These are phyloP conservation scores for Backusella tarrabulga DNA, from an alignment of 192 early-diverging fungal genomes.

Conservation along the genomic window DNA sequence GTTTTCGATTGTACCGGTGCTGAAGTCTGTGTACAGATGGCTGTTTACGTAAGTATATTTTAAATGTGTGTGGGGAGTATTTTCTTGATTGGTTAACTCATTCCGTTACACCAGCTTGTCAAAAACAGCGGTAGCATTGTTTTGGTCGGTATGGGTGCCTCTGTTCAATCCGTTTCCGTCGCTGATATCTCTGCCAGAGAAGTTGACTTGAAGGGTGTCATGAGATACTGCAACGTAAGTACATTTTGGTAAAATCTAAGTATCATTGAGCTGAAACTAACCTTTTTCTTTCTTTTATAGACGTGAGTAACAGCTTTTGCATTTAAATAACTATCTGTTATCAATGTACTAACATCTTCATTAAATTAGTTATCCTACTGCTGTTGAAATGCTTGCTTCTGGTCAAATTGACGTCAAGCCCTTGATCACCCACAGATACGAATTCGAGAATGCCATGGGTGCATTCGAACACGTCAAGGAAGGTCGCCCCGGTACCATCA, in stretches of 20 bases:
- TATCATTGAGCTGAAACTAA: not conserved
- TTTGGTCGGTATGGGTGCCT: conserved; percentile 43
- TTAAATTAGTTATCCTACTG: conserved; percentile 28
- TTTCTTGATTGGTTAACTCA: not conserved
- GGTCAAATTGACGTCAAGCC: conserved; percentile 39
- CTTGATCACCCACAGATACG: conserved; percentile 41
- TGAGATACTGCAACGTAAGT: conserved; percentile 42
- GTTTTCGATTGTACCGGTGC: conserved; percentile 43
- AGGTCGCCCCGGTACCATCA: conserved; percentile 38
- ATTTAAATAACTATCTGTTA: not conserved
- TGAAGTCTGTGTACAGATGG: conserved; percentile 42
- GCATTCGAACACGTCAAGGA: conserved; percentile 41
- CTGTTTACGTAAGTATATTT: conserved; percentile 32
- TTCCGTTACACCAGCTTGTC: conserved; percentile 19
- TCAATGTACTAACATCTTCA: not conserved
- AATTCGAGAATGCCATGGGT: conserved; percentile 34
- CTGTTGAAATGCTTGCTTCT: conserved; percentile 36
- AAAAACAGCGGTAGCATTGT: conserved; percentile 40
- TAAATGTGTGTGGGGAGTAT: too few species aligned
- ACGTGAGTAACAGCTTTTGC: conserved; percentile 3
- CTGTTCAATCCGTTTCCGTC: conserved; percentile 34
- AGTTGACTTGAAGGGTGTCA: conserved; percentile 39
- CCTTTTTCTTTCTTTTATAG: not conserved
- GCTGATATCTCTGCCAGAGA: conserved; percentile 34
- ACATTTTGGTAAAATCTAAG: not conserved